phyloP scores from a whole-genome alignment of 176 grass and related monocot species.

The Cocos nucifera region DNA sequence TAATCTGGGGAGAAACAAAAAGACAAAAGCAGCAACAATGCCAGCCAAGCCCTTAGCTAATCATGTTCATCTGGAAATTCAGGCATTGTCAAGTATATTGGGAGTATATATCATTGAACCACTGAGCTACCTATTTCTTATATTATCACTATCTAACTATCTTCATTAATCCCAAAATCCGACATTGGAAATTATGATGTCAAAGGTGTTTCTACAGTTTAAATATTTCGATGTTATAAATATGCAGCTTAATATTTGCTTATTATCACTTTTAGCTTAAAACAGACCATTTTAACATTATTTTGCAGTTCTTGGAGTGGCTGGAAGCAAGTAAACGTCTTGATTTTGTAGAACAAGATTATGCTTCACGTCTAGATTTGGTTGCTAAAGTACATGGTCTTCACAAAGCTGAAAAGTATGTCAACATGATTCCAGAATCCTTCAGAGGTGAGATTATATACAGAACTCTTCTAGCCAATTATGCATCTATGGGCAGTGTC shows the following conservation, averaged over 20 bases:
- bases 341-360: slow-evolving; percentile 11
- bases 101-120: no score
- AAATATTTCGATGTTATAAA: neutral
- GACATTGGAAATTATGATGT: no score
- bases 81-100: no score
- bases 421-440: slow-evolving; percentile 9
- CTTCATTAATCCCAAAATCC: no score
- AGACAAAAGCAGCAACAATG: no score
- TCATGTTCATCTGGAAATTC: no score
- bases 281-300: neutral
- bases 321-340: slow-evolving; percentile 15
- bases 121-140: no score
- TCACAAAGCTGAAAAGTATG: slow-evolving; percentile 13
- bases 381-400: slow-evolving; percentile 13
- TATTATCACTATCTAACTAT: no score
- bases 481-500: slow-evolving; percentile 1
- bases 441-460: slow-evolving; percentile 20
- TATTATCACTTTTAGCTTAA: neutral
- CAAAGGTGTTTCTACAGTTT: no score
- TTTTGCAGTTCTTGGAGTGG: slow-evolving; percentile 26
- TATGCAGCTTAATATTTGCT: neutral
- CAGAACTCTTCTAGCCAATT: slow-evolving; percentile 20
- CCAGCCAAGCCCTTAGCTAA: no score
- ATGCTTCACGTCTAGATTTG: slow-evolving; percentile 21
- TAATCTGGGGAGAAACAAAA: no score